A percentile compares a stretch with the other conserved stretches of the same genome.
Conservation (phyloP, 805 yeast genomes). For the Nakazawaea sp. region DNA sequence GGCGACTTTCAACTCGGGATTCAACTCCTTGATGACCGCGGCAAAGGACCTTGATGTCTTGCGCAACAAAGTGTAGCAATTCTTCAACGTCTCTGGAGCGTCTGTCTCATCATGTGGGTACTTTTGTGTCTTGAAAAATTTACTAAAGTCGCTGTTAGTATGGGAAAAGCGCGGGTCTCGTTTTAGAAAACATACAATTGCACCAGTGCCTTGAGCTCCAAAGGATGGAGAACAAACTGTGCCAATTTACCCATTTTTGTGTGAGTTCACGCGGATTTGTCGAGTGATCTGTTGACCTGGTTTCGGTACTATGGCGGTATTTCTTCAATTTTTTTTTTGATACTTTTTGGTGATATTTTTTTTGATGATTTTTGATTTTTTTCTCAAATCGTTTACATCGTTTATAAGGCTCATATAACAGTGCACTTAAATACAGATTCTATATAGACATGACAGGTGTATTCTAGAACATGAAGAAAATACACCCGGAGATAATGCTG, state of each 20-base stretch:
- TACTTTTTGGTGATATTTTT: no score
- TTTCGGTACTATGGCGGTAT: not conserved
- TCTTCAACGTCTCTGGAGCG: constrained; percentile 35
- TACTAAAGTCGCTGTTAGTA: constrained; percentile 18
- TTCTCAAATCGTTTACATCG: no score
- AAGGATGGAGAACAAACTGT: constrained; percentile 61
- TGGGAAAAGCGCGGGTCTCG: not conserved
- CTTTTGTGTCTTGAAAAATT: constrained; percentile 43
- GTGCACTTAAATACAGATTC: no score
- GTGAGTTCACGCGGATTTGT: no score
- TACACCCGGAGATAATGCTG: constrained; percentile 36
- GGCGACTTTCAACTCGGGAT: constrained; percentile 81
- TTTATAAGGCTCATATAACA: no score
- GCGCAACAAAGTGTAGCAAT: constrained; percentile 63
- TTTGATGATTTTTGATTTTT: no score
- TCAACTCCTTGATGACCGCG: constrained; percentile 86
- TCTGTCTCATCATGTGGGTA: constrained; percentile 38
- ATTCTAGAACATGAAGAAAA: not conserved
- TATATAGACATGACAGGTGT: no score
- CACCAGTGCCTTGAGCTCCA: constrained; percentile 61
- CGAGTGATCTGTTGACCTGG: no score
- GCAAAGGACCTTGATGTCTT: constrained; percentile 86
- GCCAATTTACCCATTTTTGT: constrained; percentile 55
- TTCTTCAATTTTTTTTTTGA: no score
- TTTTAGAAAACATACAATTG: constrained; percentile 36